phyloP scores from a whole-genome alignment of 306 rosid species.

The Leucaena leucocephala region DNA sequence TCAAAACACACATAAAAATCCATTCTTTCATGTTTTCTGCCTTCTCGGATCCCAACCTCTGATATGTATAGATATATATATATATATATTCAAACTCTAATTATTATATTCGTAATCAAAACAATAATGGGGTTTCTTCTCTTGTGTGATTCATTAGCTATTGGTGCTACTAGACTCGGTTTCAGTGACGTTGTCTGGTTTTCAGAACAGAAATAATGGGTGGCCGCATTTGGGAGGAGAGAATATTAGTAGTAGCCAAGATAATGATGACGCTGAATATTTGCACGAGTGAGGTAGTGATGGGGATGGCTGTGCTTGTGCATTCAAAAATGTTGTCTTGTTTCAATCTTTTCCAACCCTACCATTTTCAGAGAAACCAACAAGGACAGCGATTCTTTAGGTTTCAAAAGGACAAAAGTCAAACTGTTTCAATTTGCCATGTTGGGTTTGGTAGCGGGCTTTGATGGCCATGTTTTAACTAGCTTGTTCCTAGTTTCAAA shows the following conservation, averaged over 20 bases:
- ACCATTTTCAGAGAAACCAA: no score
- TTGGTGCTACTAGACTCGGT: background rate
- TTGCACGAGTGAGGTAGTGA: background rate
- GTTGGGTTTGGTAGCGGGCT: background rate
- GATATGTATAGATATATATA: no score
- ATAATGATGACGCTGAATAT: background rate
- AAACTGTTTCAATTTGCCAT: background rate
- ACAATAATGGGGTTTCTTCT: background rate
- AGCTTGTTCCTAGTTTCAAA: background rate
- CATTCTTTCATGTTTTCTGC: conserved; percentile 49
- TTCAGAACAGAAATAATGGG: background rate
- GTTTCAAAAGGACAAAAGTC: background rate
- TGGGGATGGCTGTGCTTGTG: background rate
- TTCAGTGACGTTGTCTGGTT: background rate
- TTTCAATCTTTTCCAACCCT: background rate
- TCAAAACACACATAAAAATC: conserved; percentile 7
- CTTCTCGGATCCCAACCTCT: conserved; percentile 51
- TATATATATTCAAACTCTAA: no score
- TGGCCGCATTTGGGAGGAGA: background rate
- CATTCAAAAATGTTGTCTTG: background rate
- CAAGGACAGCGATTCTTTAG: background rate
- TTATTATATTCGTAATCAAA: no score
- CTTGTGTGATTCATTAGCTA: background rate
- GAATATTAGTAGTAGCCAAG: background rate
- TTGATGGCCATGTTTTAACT: background rate